Conservation (phyloP, 75 land plant genomes). For the Cunninghamia lanceolata region DNA sequence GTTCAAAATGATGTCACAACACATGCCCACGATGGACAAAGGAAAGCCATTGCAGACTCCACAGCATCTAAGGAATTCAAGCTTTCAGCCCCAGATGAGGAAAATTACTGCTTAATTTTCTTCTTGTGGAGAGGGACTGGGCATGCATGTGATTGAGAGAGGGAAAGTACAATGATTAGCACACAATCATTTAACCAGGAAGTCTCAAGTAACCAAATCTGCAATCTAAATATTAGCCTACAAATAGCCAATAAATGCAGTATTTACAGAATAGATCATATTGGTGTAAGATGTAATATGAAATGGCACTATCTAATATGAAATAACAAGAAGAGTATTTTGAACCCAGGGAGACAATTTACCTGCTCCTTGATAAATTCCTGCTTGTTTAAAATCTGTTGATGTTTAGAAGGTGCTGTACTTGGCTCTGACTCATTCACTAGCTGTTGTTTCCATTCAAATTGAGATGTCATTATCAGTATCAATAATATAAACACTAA, state of each 20-base stretch:
- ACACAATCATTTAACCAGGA: background rate
- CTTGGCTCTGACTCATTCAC: constrained; percentile 35
- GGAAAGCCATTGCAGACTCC: no score
- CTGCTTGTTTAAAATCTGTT: constrained; percentile 34
- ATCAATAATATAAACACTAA: constrained; percentile 54
- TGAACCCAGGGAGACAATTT: background rate
- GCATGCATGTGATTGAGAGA: background rate
- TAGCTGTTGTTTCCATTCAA: constrained; percentile 70
- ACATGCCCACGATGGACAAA: no score
- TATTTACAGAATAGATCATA: background rate
- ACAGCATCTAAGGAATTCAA: no score
- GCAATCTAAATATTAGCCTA: background rate
- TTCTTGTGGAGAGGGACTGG: background rate
- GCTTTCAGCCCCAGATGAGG: no score
- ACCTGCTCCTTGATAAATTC: constrained; percentile 68
- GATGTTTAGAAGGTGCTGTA: constrained; percentile 26
- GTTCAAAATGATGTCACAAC: no score
- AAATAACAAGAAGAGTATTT: background rate
- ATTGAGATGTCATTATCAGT: constrained; percentile 65
- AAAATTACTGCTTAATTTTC: background rate
- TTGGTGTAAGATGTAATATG: background rate
- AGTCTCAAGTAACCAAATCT: background rate
- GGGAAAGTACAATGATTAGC: background rate
- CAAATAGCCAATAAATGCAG: background rate
- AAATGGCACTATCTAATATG: background rate